These are phyloP conservation scores for Starmerella davenportii DNA, from an alignment of 805 yeast genomes.

Conservation along the genomic window DNA sequence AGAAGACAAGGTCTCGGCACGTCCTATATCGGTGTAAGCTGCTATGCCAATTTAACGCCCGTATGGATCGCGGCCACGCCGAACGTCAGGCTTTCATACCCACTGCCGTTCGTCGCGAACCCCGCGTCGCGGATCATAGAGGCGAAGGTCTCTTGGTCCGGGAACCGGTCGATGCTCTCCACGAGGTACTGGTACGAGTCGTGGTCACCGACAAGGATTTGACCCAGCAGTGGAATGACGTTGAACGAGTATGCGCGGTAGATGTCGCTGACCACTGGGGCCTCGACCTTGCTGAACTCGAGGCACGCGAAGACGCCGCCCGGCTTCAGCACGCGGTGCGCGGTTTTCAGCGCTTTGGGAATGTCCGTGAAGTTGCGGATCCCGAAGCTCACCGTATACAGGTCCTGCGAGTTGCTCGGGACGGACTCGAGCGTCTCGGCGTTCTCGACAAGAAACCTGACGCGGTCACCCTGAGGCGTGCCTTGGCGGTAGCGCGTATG, in stretches of 20 bases:
- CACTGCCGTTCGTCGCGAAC: constrained; percentile 72
- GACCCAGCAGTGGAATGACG: constrained; percentile 84
- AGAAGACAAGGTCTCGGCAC: no score
- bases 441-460: constrained; percentile 71
- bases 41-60: constrained; percentile 52
- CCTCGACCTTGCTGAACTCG: constrained; percentile 83
- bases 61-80: constrained; percentile 93
- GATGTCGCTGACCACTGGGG: constrained; percentile 50
- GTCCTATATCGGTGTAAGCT: no score
- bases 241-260: constrained; percentile 84
- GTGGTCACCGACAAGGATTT: constrained; percentile 82
- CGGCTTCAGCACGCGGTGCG: constrained; percentile 85
- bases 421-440: constrained; percentile 79
- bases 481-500: constrained; percentile 23
- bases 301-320: constrained; percentile 96
- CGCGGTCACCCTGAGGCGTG: constrained; percentile 49
- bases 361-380: constrained; percentile 90
- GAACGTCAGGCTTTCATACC: constrained; percentile 84
- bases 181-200: constrained; percentile 93
- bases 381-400: constrained; percentile 93
- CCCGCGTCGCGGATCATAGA: constrained; percentile 90
- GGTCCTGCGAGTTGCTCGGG: constrained; percentile 74
- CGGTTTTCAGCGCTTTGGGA: constrained; percentile 87
- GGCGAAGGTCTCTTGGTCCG: constrained; percentile 79
- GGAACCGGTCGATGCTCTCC: constrained; percentile 83